Evolutionary conservation across 805 yeast genomes (phyloP).

Genomic region (Candida coleopterorum): DNA sequence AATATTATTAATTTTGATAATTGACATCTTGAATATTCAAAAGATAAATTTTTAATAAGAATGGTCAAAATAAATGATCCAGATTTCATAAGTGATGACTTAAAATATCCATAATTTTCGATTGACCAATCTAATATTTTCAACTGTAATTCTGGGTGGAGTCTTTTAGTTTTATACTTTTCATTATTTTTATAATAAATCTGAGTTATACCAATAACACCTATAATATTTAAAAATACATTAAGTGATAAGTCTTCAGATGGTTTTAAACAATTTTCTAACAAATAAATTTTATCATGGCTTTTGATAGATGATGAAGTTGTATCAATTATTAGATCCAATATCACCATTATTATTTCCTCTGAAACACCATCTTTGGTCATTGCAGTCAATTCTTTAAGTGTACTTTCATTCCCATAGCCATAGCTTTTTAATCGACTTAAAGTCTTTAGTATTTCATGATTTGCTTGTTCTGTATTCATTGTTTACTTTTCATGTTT

Average conservation of each 20-base stretch:
- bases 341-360: background rate
- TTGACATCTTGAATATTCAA: constrained; percentile 20
- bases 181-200: constrained; percentile 13
- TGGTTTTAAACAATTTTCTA: constrained; percentile 9
- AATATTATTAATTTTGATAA: constrained; percentile 19
- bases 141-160: constrained; percentile 14
- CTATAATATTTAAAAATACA: constrained; percentile 8
- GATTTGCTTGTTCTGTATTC: background rate
- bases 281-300: constrained; percentile 1
- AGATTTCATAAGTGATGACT: constrained; percentile 8
- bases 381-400: background rate
- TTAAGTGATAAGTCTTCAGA: constrained; percentile 4
- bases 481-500: constrained; percentile 1
- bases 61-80: constrained; percentile 14
- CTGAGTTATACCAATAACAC: constrained; percentile 14
- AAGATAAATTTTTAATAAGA: constrained; percentile 17
- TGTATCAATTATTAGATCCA: constrained; percentile 6
- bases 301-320: constrained; percentile 1
- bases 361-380: constrained; percentile 4
- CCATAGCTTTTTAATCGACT: background rate
- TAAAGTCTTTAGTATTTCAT: background rate
- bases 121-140: constrained; percentile 20
- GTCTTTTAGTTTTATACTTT: constrained; percentile 11
- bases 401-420: background rate
- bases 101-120: constrained; percentile 15